Percentiles rank a stretch among this genome's conserved stretches.
phyloP scores from a whole-genome alignment of 2,329 filamentous ascomycete species.

The Rosellinia necatrix region DNA sequence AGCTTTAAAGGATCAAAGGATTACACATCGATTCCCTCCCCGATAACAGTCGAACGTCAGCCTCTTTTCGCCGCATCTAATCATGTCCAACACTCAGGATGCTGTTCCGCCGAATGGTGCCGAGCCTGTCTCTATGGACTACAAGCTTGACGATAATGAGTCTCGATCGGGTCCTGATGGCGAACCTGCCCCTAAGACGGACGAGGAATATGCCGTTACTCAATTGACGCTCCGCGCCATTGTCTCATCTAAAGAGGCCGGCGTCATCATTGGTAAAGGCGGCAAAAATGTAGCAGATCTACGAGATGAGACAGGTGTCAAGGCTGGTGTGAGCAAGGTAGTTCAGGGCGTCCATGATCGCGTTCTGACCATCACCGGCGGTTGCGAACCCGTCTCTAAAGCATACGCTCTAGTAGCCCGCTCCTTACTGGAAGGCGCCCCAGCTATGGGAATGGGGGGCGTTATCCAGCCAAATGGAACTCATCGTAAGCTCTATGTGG shows the following conservation, averaged over 20 bases:
- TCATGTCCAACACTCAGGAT: constrained; percentile 69
- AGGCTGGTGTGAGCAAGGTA: constrained; percentile 97
- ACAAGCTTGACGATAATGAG: constrained; percentile 67
- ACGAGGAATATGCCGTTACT: constrained; percentile 93
- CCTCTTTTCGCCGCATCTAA: constrained; percentile 29
- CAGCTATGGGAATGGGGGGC: constrained; percentile 94
- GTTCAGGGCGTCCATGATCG: constrained; percentile 97
- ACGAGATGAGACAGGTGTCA: constrained; percentile 95
- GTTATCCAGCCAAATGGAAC: constrained; percentile 85
- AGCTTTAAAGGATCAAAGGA: constrained; percentile 5
- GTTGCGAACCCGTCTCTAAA: constrained; percentile 84
- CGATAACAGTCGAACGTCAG: constrained; percentile 26
- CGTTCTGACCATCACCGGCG: constrained; percentile 91
- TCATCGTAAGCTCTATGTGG: constrained; percentile 71
- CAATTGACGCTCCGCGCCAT: constrained; percentile 95
- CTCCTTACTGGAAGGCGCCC: constrained; percentile 88
- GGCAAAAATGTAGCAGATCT: constrained; percentile 98
- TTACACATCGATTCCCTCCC: constrained; percentile 5
- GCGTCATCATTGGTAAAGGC: constrained; percentile 98
- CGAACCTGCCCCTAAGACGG: constrained; percentile 83
- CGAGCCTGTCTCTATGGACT: constrained; percentile 64
- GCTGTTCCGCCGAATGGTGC: constrained; percentile 61
- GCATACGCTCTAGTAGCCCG: constrained; percentile 94
- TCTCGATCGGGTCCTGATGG: constrained; percentile 71
- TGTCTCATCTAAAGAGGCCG: constrained; percentile 97